These are phyloP conservation scores for Xylaria sp. DNA, from an alignment of 495 filamentous ascomycete genomes.

Conservation along the genomic window DNA sequence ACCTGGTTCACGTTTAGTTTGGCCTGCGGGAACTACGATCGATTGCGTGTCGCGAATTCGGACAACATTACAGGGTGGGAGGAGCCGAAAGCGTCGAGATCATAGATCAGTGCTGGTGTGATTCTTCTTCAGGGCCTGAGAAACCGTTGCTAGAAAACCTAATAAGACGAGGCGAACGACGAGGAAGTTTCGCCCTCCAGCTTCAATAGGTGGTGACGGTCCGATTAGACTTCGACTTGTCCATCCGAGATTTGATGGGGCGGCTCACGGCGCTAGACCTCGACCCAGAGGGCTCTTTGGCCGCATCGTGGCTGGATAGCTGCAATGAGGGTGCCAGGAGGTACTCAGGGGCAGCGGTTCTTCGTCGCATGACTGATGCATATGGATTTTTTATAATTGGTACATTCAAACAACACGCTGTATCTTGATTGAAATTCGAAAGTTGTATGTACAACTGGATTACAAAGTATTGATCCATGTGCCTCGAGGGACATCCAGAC, in stretches of 20 bases:
- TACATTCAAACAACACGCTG: neutral
- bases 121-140: neutral
- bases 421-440: constrained; percentile 15
- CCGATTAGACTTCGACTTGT: neutral
- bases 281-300: neutral
- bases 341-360: neutral
- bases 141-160: neutral
- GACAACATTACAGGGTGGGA: constrained; percentile 3
- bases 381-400: neutral
- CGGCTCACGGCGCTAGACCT: neutral
- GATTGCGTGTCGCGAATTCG: constrained; percentile 23
- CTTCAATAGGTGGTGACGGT: neutral
- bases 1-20: constrained; percentile 34
- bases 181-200: neutral
- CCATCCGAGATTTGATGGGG: neutral
- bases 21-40: constrained; percentile 31
- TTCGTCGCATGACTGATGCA: neutral
- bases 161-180: neutral
- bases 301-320: neutral
- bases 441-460: constrained; percentile 19
- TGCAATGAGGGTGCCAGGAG: neutral
- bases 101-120: neutral
- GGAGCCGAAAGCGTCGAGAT: neutral
- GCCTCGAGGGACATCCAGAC: neutral
- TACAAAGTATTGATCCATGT: constrained; percentile 15